A percentile compares a stretch with the other conserved stretches of the same genome.
phyloP scores from a whole-genome alignment of 306 rosid species.

The Quercus alba region DNA sequence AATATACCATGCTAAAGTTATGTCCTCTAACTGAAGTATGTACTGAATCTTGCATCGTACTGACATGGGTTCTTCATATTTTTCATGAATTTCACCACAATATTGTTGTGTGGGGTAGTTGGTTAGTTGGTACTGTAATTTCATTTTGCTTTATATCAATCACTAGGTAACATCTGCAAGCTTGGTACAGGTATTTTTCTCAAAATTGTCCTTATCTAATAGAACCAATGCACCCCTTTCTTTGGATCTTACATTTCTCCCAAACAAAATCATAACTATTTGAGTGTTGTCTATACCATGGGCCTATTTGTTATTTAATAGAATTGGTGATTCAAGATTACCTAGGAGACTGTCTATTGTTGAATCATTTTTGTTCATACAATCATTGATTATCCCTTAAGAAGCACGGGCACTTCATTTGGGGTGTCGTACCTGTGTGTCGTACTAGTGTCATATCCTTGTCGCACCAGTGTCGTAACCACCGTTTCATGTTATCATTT shows the following conservation, averaged over 20 bases:
- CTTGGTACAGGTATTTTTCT: neutral
- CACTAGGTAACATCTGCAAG: constrained; percentile 47
- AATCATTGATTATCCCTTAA: too few relatives aligned
- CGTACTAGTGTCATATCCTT: too few relatives aligned
- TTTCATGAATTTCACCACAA: constrained; percentile 68
- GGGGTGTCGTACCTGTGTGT: too few relatives aligned
- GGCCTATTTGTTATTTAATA: constrained; percentile 46
- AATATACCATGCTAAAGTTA: neutral
- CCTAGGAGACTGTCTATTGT: constrained; percentile 34
- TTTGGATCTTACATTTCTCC: too few relatives aligned
- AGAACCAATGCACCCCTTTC: too few relatives aligned
- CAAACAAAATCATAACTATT: neutral
- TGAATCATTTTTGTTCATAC: too few relatives aligned
- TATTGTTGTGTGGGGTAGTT: constrained; percentile 53
- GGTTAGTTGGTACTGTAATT: constrained; percentile 50
- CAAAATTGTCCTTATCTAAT: too few relatives aligned
- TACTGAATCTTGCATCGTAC: neutral
- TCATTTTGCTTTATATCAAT: constrained; percentile 64
- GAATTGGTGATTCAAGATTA: constrained; percentile 56
- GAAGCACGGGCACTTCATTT: too few relatives aligned
- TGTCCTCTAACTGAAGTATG: neutral
- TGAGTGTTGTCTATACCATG: constrained; percentile 32
- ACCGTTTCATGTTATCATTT: too few relatives aligned
- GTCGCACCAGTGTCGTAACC: too few relatives aligned
- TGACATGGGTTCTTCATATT: constrained; percentile 22